A percentile compares a stretch with the other conserved stretches of the same genome.
phyloP scores from a whole-genome alignment of 2,329 filamentous ascomycete genomes.

The Sclerotinia sclerotiorum region DNA sequence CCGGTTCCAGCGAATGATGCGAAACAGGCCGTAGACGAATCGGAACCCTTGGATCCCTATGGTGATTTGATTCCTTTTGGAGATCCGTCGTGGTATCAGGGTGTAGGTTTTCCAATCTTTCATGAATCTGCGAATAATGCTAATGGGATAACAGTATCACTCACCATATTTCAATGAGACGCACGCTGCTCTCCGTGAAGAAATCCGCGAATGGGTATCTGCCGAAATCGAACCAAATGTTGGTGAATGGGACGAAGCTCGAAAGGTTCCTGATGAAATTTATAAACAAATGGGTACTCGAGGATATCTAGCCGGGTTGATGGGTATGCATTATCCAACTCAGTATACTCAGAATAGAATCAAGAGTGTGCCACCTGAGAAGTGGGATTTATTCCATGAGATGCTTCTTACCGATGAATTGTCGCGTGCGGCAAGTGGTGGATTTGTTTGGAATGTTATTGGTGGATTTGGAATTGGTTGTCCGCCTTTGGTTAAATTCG shows the following conservation, averaged over 20 bases:
- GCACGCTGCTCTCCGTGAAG: constrained; percentile 84
- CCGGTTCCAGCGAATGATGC: constrained; percentile 46
- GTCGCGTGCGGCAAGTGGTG: constrained; percentile 82
- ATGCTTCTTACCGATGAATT: constrained; percentile 93
- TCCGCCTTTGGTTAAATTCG: constrained; percentile 64
- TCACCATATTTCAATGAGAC: constrained; percentile 96
- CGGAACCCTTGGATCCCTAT: constrained; percentile 79
- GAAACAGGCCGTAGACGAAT: constrained; percentile 43
- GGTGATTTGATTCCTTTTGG: constrained; percentile 87
- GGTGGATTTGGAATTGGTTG: constrained; percentile 96
- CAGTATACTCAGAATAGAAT: constrained; percentile 71
- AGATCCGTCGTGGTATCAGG: constrained; percentile 93
- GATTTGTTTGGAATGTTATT: constrained; percentile 94
- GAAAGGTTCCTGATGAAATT: constrained; percentile 80
- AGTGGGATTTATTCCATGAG: constrained; percentile 99
- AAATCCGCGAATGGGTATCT: constrained; percentile 91
- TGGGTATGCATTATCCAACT: constrained; percentile 79
- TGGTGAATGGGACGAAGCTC: constrained; percentile 95
- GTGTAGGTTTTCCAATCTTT: constrained; percentile 58
- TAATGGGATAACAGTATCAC: constrained; percentile 66
- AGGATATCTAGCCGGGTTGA: constrained; percentile 88
- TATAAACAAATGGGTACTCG: constrained; percentile 95
- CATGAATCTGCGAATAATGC: neutral
- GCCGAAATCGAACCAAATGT: constrained; percentile 86
- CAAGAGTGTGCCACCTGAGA: constrained; percentile 76